Base-by-base conservation (phyloP, 2,329 filamentous ascomycete species). In the Clathrospora elynae region DNA sequence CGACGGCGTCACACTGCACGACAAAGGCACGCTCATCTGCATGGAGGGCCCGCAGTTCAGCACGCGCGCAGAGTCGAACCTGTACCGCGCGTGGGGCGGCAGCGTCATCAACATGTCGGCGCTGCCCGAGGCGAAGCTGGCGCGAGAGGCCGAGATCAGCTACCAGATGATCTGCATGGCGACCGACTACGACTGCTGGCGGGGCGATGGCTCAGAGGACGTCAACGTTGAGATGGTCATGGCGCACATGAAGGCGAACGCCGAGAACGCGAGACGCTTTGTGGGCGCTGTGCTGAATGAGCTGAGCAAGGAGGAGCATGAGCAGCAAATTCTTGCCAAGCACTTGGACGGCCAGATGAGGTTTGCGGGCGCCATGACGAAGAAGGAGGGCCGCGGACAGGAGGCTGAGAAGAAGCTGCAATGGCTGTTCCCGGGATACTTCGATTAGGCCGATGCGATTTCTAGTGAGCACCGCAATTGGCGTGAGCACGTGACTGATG, bases 141-240 rank as follows among this genome's bases (percentile, higher is more conserved):
- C 93, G 7, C 85, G 89, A 39, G 93, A 99, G 76, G 93, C 93
- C 16, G 93, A 99, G 77, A 87, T 99, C 60, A 87, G 87, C 23
- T 97, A 97, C 73, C 90, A 95, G 76, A 95, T 96, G 82, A 95
- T 99, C 65, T 96, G 92, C 79, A 99, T 99, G 93, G 89, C 90
- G 22, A 99, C 93, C 18, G 93, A 99, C 77, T 99, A 99, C 72
- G 93, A 99, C 77, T 97, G 92, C 83, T 99, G 93, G 93, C 87
- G 91, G 67, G 84, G 81, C 13, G 81, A 81, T 34, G 87, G 84
- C 44, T 81, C 80, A 29, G 87, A 85, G 54, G 77, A 82, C 49
- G 93, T 99, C 51, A 91, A 90, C 50, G 93, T 99, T 14, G 88
- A 91, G 71, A 95, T 97, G 88, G 93, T 99, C 42, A 89, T 96